Evolutionary conservation across 83 land plant genomes (phyloP).

Genomic region (Diphasiastrum complanatum): DNA sequence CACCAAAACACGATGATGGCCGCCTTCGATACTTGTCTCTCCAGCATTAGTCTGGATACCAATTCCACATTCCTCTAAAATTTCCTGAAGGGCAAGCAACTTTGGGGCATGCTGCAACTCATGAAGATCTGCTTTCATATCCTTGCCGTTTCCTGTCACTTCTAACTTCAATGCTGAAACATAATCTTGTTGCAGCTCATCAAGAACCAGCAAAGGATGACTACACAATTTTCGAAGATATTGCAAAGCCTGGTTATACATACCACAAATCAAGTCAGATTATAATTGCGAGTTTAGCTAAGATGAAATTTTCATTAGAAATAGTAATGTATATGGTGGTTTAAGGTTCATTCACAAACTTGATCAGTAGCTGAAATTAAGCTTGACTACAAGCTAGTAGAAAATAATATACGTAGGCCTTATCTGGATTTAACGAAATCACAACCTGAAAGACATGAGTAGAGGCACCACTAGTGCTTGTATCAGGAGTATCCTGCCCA

Average conservation of each 20-base stretch:
- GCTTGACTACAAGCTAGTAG: too few relatives aligned
- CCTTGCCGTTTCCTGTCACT: slow-evolving; percentile 38
- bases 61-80: slow-evolving; percentile 93
- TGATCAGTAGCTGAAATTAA: too few relatives aligned
- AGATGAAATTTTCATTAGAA: too few relatives aligned
- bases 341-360: too few relatives aligned
- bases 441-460: slow-evolving; percentile 96
- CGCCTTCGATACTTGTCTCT: slow-evolving; percentile 40
- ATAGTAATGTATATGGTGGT: too few relatives aligned
- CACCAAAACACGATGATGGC: slow-evolving; percentile 91
- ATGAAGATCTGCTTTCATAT: slow-evolving; percentile 59
- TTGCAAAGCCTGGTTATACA: slow-evolving; percentile 67
- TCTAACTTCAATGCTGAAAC: slow-evolving; percentile 33
- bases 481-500: slow-evolving; percentile 32
- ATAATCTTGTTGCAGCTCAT: slow-evolving; percentile 44
- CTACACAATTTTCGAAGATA: slow-evolving; percentile 93
- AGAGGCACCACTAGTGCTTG: slow-evolving; percentile 44
- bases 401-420: too few relatives aligned
- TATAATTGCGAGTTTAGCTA: not conserved
- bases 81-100: slow-evolving; percentile 86
- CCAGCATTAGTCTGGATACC: slow-evolving; percentile 53
- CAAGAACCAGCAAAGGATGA: slow-evolving; percentile 88
- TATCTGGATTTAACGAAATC: not conserved
- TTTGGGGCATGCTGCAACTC: slow-evolving; percentile 91
- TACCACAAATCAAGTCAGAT: not conserved